A percentile compares a stretch with the other conserved stretches of the same genome.
These are phyloP conservation scores for Dioscorea dumetorum DNA, from an alignment of 106 monocot genomes.

Conservation along the genomic window DNA sequence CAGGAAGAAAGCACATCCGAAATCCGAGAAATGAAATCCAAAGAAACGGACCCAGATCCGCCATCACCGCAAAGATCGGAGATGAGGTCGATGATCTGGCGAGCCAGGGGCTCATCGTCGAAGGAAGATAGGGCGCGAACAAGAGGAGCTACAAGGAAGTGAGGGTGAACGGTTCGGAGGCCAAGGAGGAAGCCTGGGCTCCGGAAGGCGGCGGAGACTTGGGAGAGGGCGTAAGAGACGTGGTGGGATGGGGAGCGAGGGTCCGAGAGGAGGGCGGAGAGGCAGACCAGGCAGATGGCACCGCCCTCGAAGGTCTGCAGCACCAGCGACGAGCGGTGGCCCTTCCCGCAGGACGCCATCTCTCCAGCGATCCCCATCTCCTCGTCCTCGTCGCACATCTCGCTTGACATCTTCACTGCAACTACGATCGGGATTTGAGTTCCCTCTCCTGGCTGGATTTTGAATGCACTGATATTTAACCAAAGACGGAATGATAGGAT, in stretches of 20 bases:
- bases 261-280: conserved; percentile 56
- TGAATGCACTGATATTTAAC: too few relatives aligned
- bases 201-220: conserved; percentile 45
- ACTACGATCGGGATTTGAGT: too few relatives aligned
- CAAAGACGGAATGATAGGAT: too few relatives aligned
- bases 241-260: conserved; percentile 54
- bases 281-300: conserved; percentile 69
- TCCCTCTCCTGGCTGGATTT: too few relatives aligned
- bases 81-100: conserved; percentile 46
- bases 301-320: conserved; percentile 32
- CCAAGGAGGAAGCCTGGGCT: conserved; percentile 19
- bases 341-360: conserved; percentile 24
- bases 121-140: conserved; percentile 37
- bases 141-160: conserved; percentile 50
- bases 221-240: conserved; percentile 74
- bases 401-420: too few relatives aligned
- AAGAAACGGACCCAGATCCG: conserved; percentile 10
- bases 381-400: too few relatives aligned
- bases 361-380: too few relatives aligned
- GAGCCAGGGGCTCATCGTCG: conserved; percentile 46
- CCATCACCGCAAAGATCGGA: conserved; percentile 30
- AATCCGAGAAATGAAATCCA: conserved; percentile 55
- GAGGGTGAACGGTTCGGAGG: conserved; percentile 27
- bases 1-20: conserved; percentile 44
- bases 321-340: conserved; percentile 44